Base-by-base conservation (phyloP, 352 stramenopile genomes). In the Blastocystis sp. region DNA sequence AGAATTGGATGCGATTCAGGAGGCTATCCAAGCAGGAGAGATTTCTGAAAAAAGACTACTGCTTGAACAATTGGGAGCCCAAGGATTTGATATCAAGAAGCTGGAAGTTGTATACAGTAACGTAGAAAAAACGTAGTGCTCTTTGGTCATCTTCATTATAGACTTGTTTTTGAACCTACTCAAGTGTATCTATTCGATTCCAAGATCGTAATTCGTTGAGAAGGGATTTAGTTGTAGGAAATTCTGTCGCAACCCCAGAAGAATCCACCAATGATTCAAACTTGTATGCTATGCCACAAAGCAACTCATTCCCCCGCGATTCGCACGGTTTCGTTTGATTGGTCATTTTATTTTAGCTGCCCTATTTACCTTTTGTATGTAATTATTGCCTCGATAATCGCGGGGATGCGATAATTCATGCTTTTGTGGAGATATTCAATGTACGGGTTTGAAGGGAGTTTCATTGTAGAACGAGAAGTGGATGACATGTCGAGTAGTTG, bases 361-460 rank as follows among this genome's bases (percentile, higher is more conserved):
- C 73, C 11, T 54, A 11, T 9, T 9, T 84, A 29, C 20, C 53
- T 15, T 84, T 84, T 45, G 34, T 84, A 9, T 84, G 73, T n/a
- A 84, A 84, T n/a, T 84, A 68, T 47, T 84, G 73, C 50, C 73
- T 84, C 23, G 73, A 84, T 2, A 8, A 47, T 11, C 53, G 45
- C n/a, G 45, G 45, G 8, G 54, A 47, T 23, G 13, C 15, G 37
- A 2, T 64, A 7, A 29, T 84, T 3, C 53, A 55, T 23, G 47
- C 23, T 26, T 84, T 43, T 53, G 56, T 84, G 6, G 43, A 84
- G 56, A 2, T 84, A 18, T 84, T 53, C 26, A 13, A 50, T 34
- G 70, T 80, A 62, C 18, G 1, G 13, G 3, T 62, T n/a, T 37
- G 8, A 34, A 23, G 37, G 0, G 23, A n/a, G 5, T 5, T 18